These are phyloP conservation scores for Butyriboletus loyo DNA, from an alignment of 768 basidiomycete species.

Conservation along the genomic window DNA sequence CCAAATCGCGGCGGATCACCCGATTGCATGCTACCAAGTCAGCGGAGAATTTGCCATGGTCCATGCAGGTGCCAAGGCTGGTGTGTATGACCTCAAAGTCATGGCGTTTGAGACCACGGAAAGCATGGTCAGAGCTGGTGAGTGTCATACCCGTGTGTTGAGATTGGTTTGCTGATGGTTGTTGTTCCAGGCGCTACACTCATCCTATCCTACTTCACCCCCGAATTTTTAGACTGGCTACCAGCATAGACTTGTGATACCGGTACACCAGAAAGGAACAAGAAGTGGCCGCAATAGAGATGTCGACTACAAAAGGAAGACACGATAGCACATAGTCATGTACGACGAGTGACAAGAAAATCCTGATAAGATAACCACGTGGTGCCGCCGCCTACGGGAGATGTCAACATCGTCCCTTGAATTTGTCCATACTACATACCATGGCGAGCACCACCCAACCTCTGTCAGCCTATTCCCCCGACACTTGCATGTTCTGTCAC, in stretches of 20 bases:
- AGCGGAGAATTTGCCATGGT: conserved; percentile 99
- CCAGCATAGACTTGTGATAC: conserved; percentile 24
- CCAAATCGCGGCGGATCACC: conserved; percentile 77
- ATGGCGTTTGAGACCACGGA: conserved; percentile 96
- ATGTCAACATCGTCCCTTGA: background rate
- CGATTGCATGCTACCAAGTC: conserved; percentile 96
- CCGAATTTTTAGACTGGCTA: conserved; percentile 91
- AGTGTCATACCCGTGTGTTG: conserved; percentile 21
- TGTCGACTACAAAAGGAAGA: background rate
- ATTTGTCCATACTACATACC: too few species aligned
- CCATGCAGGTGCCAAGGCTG: conserved; percentile 87
- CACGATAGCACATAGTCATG: background rate
- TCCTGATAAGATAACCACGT: conserved; percentile 11
- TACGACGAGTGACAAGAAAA: background rate
- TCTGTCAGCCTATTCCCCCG: conserved; percentile 15
- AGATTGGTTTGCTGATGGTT: conserved; percentile 5
- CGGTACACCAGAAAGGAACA: background rate
- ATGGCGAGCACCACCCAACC: conserved; percentile 7
- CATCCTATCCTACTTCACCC: conserved; percentile 94
- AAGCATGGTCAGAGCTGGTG: conserved; percentile 89
- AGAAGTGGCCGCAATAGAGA: background rate
- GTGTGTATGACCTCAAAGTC: conserved; percentile 85
- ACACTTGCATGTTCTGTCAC: conserved; percentile 26
- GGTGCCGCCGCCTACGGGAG: background rate
- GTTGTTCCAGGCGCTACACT: conserved; percentile 73